Evolutionary conservation across 2,329 filamentous ascomycete species (phyloP).

Genomic region (Xylaria sp.): DNA sequence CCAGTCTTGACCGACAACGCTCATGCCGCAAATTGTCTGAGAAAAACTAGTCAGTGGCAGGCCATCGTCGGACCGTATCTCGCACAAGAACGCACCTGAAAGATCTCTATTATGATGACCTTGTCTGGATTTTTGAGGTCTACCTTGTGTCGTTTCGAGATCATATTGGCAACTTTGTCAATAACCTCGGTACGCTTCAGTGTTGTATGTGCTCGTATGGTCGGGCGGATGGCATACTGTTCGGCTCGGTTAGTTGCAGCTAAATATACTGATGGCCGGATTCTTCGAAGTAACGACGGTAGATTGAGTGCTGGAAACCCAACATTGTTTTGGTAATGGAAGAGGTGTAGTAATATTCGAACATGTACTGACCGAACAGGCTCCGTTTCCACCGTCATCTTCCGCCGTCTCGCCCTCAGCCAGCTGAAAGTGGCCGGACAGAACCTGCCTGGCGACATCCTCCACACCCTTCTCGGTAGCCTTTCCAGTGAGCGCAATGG

Average conservation of each 20-base stretch:
- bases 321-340: neutral
- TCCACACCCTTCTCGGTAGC: slow-evolving; percentile 76
- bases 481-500: slow-evolving; percentile 63
- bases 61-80: neutral
- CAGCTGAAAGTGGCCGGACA: slow-evolving; percentile 72
- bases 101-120: slow-evolving; percentile 82
- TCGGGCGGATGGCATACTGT: slow-evolving; percentile 87
- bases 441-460: slow-evolving; percentile 70
- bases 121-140: slow-evolving; percentile 82
- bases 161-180: slow-evolving; percentile 73
- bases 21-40: slow-evolving; percentile 80
- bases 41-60: slow-evolving; percentile 21
- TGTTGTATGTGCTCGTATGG: slow-evolving; percentile 76
- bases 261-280: neutral
- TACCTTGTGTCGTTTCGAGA: slow-evolving; percentile 77
- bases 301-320: neutral
- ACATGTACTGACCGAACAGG: slow-evolving; percentile 56
- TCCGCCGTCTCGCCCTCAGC: slow-evolving; percentile 39
- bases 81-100: slow-evolving; percentile 68
- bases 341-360: neutral
- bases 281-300: neutral
- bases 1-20: slow-evolving; percentile 80
- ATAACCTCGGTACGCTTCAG: slow-evolving; percentile 77
- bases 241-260: slow-evolving; percentile 23
- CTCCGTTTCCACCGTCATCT: slow-evolving; percentile 35